Evolutionary conservation across 2,329 filamentous ascomycete genomes (phyloP), one percentile per base, ranked within the genome.

Genomic region (Stachybotrys elegans): DNA sequence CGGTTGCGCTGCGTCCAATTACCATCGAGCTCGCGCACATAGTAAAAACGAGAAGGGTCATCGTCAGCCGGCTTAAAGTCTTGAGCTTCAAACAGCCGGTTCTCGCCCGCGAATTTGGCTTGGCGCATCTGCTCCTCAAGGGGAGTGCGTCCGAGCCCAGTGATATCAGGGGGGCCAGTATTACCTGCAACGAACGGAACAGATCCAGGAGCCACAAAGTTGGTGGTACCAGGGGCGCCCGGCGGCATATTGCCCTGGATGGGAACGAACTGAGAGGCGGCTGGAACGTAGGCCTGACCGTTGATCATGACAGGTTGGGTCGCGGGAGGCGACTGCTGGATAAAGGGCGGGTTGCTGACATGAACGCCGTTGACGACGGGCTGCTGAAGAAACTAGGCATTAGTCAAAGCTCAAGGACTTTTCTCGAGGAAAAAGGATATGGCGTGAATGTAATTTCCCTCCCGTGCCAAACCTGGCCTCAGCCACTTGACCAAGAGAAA

Each of bases 21-120:
- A 40, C 76, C 74, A 60, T 84, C 78, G 51, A 76, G 62, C 63
- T 84, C 79, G 45, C 78, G 75, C 53, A 76, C 71, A 66, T 73
- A 78, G 65, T 83, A 84, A 66, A 78, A 75, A 49, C 79, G 77
- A 36, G 69, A 70, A 31, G 75, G 73, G 60, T 82, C 74, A 50
- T 79, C 73, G 55, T 83, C 79, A 17, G 72, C 70, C 3, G 81
- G 81, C 61, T 81, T 78, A 57, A 83, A 79, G 52, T 82, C 78
- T 67, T 83, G 79, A 14, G 76, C 72, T 59, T 79, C 72, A 51
- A 74, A 71, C 51, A 75, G 64, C 51, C 69, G 67, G 58, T 74
- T 75, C 50, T 65, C 59, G 47, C 70, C 57, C n/a, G 74, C 72
- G 49, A 75, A 70, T 52, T 74, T 63, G 36, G 70, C 59, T 57